These are phyloP conservation scores for Backusella psychrophila DNA, from an alignment of 192 early-diverging fungal species.

Conservation along the genomic window DNA sequence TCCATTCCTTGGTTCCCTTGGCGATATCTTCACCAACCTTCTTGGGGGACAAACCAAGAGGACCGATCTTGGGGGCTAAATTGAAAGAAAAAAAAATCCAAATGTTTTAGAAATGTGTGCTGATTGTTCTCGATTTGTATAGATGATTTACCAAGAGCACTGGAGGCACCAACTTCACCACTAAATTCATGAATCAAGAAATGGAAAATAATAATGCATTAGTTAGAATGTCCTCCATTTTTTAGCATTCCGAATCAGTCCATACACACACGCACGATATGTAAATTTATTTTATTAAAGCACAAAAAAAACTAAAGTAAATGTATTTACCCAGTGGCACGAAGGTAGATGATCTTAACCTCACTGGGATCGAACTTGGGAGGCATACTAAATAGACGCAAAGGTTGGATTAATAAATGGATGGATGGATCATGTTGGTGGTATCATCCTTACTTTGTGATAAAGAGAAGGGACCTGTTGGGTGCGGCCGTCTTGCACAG, in stretches of 20 bases:
- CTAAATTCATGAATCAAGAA: neutral
- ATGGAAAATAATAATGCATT: too few species aligned
- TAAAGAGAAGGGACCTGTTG: constrained; percentile 12
- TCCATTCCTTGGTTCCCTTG: constrained; percentile 98
- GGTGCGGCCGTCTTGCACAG: neutral
- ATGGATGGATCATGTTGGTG: constrained; percentile 21
- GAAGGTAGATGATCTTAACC: constrained; percentile 84
- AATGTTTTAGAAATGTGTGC: neutral
- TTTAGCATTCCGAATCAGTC: too few species aligned
- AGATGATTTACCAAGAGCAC: constrained; percentile 59
- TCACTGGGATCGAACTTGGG: constrained; percentile 86
- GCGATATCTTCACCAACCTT: constrained; percentile 99
- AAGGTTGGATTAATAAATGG: constrained; percentile 4
- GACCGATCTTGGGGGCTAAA: constrained; percentile 90
- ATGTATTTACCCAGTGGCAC: constrained; percentile 66
- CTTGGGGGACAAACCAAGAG: constrained; percentile 98
- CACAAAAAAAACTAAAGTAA: constrained; percentile 3
- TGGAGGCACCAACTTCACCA: constrained; percentile 83
- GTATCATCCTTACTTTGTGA: constrained; percentile 6
- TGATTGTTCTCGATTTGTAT: neutral
- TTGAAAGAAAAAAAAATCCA: neutral
- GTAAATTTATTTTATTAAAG: neutral
- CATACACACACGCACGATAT: too few species aligned
- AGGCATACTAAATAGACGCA: constrained; percentile 40
- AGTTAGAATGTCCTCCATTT: too few species aligned